Evolutionary conservation across 1,284 basidiomycete species (phyloP).

Genomic region (Entoloma clypeatum): DNA sequence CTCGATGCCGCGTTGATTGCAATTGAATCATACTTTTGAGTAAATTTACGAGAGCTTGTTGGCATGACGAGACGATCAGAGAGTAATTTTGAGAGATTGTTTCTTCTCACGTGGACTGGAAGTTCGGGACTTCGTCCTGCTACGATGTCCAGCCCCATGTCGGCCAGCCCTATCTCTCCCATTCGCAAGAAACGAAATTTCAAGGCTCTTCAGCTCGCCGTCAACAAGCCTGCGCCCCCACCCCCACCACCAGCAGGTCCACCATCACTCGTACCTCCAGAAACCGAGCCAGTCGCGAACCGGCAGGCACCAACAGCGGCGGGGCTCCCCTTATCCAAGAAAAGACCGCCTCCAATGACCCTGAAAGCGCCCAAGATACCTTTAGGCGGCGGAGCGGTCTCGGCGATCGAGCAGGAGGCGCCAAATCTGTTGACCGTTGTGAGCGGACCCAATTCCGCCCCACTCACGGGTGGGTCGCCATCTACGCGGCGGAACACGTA

Average conservation of each 20-base stretch:
- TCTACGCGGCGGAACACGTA: slow-evolving; percentile 36
- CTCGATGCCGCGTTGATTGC: no score
- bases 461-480: slow-evolving; percentile 35
- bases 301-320: slow-evolving; percentile 32
- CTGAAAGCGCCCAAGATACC: slow-evolving; percentile 41
- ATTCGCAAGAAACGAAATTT: slow-evolving; percentile 50
- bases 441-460: slow-evolving; percentile 28
- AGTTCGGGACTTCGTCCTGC: slow-evolving; percentile 4
- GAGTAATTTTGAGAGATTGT: no score
- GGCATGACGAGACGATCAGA: no score
- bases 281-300: slow-evolving; percentile 27
- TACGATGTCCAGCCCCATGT: slow-evolving; percentile 23
- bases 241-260: slow-evolving; percentile 22
- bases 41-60: no score
- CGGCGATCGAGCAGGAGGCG: slow-evolving; percentile 29
- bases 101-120: no score
- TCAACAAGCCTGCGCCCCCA: slow-evolving; percentile 24
- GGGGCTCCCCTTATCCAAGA: slow-evolving; percentile 31
- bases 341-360: slow-evolving; percentile 42
- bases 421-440: slow-evolving; percentile 28
- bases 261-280: no score
- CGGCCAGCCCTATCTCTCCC: slow-evolving; percentile 26
- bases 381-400: slow-evolving; percentile 27
- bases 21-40: no score
- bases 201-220: slow-evolving; percentile 42